These are phyloP conservation scores for Rhodamnia argentea DNA, from an alignment of 345 rosid species.

Conservation along the genomic window DNA sequence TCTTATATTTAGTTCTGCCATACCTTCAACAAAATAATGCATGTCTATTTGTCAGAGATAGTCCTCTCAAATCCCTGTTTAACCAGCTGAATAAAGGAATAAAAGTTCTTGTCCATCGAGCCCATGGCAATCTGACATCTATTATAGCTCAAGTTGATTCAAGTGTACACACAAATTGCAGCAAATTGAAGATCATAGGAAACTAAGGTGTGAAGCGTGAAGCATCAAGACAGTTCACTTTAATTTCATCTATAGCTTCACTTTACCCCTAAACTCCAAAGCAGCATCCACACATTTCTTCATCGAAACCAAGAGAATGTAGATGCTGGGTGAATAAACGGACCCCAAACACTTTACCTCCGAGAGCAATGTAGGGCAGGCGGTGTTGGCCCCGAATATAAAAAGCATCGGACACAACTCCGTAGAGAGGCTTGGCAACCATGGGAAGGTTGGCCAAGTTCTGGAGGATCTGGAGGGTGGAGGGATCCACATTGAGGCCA, in stretches of 20 bases:
- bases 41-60: neutral
- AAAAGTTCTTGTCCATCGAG: neutral
- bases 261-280: neutral
- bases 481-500: slow-evolving; percentile 59
- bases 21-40: neutral
- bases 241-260: neutral
- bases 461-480: slow-evolving; percentile 77
- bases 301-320: neutral
- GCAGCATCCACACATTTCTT: neutral
- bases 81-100: neutral
- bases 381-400: slow-evolving; percentile 77
- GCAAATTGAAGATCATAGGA: neutral
- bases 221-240: neutral
- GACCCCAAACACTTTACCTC: slow-evolving; percentile 31
- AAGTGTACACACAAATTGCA: neutral
- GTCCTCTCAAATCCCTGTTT: neutral
- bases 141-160: neutral
- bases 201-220: neutral
- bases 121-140: neutral
- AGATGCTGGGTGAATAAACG: neutral
- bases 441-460: slow-evolving; percentile 81
- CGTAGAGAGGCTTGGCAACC: slow-evolving; percentile 81
- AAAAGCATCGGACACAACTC: slow-evolving; percentile 68
- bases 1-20: neutral
- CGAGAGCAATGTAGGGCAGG: slow-evolving; percentile 84